Percentiles rank a stretch among this genome's conserved stretches.
Evolutionary conservation across 1,139 yeast genomes (phyloP).

Genomic region (Zygotorulaspora mrakii): DNA sequence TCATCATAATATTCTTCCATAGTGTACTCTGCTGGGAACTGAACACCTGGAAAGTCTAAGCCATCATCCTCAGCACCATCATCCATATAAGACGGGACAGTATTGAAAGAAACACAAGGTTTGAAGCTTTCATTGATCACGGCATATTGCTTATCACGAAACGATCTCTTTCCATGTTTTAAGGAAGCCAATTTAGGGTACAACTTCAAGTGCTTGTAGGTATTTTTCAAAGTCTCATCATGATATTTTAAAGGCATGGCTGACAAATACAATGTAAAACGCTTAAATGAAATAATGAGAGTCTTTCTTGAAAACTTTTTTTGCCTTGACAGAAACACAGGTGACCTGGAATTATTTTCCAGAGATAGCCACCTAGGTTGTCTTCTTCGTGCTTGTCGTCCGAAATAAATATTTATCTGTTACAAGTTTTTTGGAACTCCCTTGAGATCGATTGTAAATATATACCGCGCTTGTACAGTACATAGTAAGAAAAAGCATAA

Average conservation of each 20-base stretch:
- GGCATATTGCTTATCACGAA: background rate
- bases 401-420: too few relatives aligned
- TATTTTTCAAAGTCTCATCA: slow-evolving; percentile 20
- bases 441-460: too few relatives aligned
- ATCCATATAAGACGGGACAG: slow-evolving; percentile 32
- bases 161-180: background rate
- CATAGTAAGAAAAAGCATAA: too few relatives aligned
- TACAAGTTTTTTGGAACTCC: too few relatives aligned
- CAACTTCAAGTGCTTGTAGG: slow-evolving; percentile 18
- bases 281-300: background rate
- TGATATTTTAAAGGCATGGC: slow-evolving; percentile 12
- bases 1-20: slow-evolving; percentile 35
- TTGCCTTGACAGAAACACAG: too few relatives aligned
- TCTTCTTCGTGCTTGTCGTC: too few relatives aligned
- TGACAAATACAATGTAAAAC: too few relatives aligned
- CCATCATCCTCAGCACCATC: slow-evolving; percentile 19
- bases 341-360: too few relatives aligned
- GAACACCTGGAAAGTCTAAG: slow-evolving; percentile 27
- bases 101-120: slow-evolving; percentile 35
- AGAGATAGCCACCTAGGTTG: too few relatives aligned
- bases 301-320: background rate
- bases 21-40: slow-evolving; percentile 28
- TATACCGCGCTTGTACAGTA: too few relatives aligned
- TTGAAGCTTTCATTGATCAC: slow-evolving; percentile 13
- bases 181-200: slow-evolving; percentile 8